Percentiles rank a stretch among this genome's conserved stretches.
phyloP scores from a whole-genome alignment of 345 rosid species.

The Erucastrum elatum region DNA sequence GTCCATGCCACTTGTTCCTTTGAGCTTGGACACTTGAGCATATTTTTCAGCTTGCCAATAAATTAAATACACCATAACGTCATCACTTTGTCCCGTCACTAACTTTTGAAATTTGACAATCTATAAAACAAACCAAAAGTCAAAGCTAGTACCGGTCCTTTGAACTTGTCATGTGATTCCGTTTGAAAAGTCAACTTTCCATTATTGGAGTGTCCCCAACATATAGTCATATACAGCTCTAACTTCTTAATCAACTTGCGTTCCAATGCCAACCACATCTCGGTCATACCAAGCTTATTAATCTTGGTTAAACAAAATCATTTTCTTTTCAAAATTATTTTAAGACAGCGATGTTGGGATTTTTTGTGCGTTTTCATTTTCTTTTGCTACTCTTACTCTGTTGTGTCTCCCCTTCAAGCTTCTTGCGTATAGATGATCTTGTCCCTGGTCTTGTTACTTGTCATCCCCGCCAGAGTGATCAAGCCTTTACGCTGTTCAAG shows the following conservation, averaged over 20 bases:
- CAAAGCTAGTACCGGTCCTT: neutral
- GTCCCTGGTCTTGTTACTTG: neutral
- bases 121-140: neutral
- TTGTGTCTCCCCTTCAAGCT: neutral
- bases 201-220: neutral
- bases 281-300: neutral
- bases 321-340: neutral
- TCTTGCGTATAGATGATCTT: neutral
- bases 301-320: no score
- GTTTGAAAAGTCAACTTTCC: neutral
- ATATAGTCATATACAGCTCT: neutral
- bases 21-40: neutral
- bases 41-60: neutral
- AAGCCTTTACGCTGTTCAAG: neutral
- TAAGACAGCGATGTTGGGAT: neutral
- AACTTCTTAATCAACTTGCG: neutral
- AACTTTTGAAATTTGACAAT: neutral
- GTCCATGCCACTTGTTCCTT: neutral
- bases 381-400: conserved; percentile 1
- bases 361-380: neutral
- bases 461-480: neutral
- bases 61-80: neutral
- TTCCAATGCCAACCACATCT: neutral
- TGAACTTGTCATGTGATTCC: neutral
- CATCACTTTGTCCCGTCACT: neutral